Conservation (phyloP, 345 rosid species). For the Salix koriyanagi region DNA sequence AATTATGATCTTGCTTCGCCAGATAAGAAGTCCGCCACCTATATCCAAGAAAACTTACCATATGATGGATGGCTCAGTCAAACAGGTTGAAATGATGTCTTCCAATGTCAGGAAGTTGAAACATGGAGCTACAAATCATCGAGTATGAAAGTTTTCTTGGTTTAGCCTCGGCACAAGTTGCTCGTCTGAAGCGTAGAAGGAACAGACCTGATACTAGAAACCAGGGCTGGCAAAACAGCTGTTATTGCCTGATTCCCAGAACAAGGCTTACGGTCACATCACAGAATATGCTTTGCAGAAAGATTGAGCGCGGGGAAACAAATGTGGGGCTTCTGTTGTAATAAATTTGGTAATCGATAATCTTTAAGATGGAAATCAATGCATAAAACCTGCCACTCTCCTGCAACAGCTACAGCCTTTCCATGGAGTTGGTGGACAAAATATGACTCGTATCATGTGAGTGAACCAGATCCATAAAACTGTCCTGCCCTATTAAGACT, state of each 20-base stretch:
- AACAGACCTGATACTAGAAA: background rate
- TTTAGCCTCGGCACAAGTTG: background rate
- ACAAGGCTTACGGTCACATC: background rate
- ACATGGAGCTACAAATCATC: background rate
- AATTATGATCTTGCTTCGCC: no score
- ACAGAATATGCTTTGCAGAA: no score
- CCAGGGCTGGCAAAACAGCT: background rate
- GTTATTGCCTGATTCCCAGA: background rate
- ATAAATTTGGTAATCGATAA: background rate
- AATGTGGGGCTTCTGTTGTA: background rate
- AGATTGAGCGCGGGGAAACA: background rate
- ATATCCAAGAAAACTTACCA: no score
- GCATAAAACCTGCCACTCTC: background rate
- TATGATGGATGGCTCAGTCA: no score
- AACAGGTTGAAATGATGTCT: no score
- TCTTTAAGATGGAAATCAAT: background rate
- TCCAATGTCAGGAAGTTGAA: background rate
- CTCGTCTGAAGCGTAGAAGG: background rate
- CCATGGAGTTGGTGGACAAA: background rate
- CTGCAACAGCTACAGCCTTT: background rate
- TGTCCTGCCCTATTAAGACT: background rate
- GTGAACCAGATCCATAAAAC: background rate
- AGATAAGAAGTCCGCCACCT: no score
- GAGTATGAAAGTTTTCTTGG: background rate
- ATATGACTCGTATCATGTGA: background rate